A percentile compares a stretch with the other conserved stretches of the same genome.
These are phyloP conservation scores for Sedum album DNA, from an alignment of 164 flowering plant species.

Conservation along the genomic window DNA sequence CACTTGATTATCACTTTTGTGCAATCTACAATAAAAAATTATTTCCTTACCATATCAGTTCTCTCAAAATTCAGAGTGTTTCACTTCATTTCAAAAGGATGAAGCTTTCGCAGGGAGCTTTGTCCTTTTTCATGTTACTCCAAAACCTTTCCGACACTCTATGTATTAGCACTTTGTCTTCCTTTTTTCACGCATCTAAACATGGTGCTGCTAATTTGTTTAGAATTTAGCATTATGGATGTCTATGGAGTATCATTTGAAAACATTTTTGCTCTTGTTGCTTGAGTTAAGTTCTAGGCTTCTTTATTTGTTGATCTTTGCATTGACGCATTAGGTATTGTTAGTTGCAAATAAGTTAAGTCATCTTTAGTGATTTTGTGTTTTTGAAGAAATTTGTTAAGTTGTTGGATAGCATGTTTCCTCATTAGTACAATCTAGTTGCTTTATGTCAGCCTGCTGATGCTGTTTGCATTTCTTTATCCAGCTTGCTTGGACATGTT, in stretches of 20 bases:
- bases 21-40: no score
- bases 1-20: no score
- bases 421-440: background rate
- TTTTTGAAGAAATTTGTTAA: background rate
- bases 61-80: no score
- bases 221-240: background rate
- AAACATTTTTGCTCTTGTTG: background rate
- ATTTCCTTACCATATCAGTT: no score
- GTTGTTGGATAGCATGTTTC: background rate
- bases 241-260: background rate
- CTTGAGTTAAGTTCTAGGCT: background rate
- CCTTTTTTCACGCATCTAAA: background rate
- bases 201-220: background rate
- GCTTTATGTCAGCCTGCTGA: background rate
- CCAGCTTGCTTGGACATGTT: slow-evolving; percentile 97
- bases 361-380: background rate
- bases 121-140: no score
- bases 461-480: slow-evolving; percentile 8
- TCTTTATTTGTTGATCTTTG: background rate
- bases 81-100: background rate
- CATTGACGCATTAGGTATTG: no score
- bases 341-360: background rate
- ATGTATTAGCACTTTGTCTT: background rate
- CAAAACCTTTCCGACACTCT: background rate
- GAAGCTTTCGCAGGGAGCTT: background rate